These are phyloP conservation scores for Halophytophthora batemanensis DNA, from an alignment of 352 stramenopile genomes.

Conservation along the genomic window DNA sequence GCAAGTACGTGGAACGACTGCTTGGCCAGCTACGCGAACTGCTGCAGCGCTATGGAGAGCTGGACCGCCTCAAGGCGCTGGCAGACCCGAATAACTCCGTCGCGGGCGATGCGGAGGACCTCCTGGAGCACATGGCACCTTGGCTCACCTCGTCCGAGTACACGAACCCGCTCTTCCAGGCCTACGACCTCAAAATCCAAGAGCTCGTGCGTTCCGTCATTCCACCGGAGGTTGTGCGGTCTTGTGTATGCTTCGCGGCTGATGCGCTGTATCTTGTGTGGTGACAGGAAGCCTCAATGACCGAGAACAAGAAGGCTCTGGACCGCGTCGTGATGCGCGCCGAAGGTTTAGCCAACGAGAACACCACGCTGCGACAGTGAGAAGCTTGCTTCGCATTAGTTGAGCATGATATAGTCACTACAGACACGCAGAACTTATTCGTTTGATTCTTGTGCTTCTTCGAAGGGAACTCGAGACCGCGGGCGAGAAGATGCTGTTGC, in stretches of 20 bases:
- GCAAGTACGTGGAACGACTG: constrained; percentile 62
- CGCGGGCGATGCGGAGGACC: constrained; percentile 12
- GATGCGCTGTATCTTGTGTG: background rate
- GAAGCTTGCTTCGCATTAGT: background rate
- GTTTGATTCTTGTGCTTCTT: background rate
- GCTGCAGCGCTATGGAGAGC: constrained; percentile 65
- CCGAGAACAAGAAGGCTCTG: constrained; percentile 61
- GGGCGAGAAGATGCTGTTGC: constrained; percentile 54
- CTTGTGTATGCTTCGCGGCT: background rate
- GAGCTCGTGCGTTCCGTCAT: constrained; percentile 40
- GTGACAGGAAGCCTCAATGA: constrained; percentile 37
- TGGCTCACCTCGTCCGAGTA: constrained; percentile 74
- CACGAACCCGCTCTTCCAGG: constrained; percentile 68
- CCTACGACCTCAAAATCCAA: constrained; percentile 78
- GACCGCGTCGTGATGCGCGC: constrained; percentile 45
- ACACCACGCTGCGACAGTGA: constrained; percentile 65
- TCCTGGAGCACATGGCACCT: constrained; percentile 27
- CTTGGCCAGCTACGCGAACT: constrained; percentile 55
- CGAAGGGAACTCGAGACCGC: constrained; percentile 57
- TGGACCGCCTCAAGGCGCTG: constrained; percentile 66
- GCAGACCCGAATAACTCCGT: constrained; percentile 27
- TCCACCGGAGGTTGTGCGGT: background rate
- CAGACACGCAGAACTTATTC: background rate
- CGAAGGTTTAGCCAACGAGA: constrained; percentile 58
- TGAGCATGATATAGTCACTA: too few relatives aligned